A percentile compares a stretch with the other conserved stretches of the same genome.
Evolutionary conservation across 1,284 basidiomycete species (phyloP).

Genomic region (Rhodotorula sp.): DNA sequence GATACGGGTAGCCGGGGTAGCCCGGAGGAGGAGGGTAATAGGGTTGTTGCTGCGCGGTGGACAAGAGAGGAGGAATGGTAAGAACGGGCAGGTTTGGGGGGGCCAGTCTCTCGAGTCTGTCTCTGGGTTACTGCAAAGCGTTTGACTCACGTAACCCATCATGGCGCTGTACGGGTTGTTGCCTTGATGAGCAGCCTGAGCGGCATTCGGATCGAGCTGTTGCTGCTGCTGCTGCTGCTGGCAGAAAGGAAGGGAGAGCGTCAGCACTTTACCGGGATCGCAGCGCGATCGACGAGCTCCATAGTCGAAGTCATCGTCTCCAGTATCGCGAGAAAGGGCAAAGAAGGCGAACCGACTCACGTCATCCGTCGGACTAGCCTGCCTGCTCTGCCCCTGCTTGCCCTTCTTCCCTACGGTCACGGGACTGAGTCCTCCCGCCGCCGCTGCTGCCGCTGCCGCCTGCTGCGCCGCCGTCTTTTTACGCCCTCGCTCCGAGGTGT

Average conservation of each 20-base stretch:
- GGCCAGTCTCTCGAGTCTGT: background rate
- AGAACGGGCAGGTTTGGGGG: background rate
- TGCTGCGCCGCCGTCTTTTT: constrained; percentile 41
- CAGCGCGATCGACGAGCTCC: background rate
- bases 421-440: background rate
- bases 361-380: constrained; percentile 15
- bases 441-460: constrained; percentile 28
- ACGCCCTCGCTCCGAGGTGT: constrained; percentile 56
- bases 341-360: constrained; percentile 1
- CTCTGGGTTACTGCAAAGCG: no score
- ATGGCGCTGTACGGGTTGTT: constrained; percentile 27
- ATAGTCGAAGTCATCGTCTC: background rate
- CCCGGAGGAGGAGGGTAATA: constrained; percentile 39
- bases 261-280: background rate
- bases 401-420: background rate
- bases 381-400: constrained; percentile 14
- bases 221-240: background rate
- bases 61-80: background rate
- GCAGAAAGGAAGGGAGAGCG: background rate
- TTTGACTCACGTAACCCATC: constrained; percentile 37
- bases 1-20: constrained; percentile 39
- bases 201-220: background rate
- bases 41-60: constrained; percentile 15
- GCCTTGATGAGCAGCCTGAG: constrained; percentile 1
- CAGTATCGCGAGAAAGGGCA: background rate